Evolutionary conservation across 192 early-diverging fungal species (phyloP).

Genomic region (Diversispora eburnea): DNA sequence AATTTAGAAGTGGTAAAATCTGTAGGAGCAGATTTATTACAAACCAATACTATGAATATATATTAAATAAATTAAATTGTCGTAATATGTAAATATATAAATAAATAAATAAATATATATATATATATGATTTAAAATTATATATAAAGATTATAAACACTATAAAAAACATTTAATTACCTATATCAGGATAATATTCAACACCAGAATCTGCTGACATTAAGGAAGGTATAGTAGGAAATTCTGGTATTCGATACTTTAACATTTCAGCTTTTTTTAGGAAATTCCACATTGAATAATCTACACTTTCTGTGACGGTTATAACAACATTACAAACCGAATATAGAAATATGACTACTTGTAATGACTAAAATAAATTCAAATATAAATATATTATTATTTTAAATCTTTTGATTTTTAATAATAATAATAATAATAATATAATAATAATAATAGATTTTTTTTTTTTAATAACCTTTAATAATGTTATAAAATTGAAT

Average conservation of each 20-base stretch:
- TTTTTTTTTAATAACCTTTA: no score
- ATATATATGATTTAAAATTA: background rate
- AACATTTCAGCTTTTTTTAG: constrained; percentile 41
- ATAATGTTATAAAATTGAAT: background rate
- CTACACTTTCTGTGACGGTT: constrained; percentile 47
- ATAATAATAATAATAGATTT: background rate
- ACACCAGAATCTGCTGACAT: constrained; percentile 14
- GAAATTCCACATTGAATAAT: constrained; percentile 30
- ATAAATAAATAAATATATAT: background rate
- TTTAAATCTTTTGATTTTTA: background rate
- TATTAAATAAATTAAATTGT: background rate
- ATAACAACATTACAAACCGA: constrained; percentile 62
- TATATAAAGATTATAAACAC: no score
- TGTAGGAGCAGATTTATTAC: constrained; percentile 30
- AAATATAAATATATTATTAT: background rate
- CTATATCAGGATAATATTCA: constrained; percentile 39
- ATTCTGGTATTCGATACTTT: constrained; percentile 39
- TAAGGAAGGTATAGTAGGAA: constrained; percentile 32
- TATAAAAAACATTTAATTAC: constrained; percentile 12
- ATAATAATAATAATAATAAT: background rate
- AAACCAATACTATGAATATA: constrained; percentile 33
- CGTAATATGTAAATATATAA: background rate
- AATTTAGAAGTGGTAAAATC: constrained; percentile 37
- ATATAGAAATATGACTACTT: constrained; percentile 52
- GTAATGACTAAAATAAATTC: constrained; percentile 37